Evolutionary conservation across 2,329 filamentous ascomycete species (phyloP).

Genomic region (Ploettnerulaceae sp.): DNA sequence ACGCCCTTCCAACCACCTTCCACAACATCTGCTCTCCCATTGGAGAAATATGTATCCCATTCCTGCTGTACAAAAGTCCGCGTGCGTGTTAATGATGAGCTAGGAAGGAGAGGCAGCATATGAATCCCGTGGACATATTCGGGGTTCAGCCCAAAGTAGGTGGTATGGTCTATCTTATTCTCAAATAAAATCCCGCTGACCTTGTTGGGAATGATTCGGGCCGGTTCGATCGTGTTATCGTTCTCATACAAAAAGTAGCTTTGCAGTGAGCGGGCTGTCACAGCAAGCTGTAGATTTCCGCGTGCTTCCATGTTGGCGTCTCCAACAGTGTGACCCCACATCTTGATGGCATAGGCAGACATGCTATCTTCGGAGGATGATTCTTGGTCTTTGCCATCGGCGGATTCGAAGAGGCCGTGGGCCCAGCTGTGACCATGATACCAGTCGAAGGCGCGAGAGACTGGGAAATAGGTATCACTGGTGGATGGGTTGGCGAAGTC

Average conservation of each 20-base stretch:
- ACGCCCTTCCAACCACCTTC: slow-evolving; percentile 81
- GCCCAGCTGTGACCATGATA: slow-evolving; percentile 95
- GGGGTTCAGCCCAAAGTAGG: slow-evolving; percentile 72
- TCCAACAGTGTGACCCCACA: slow-evolving; percentile 82
- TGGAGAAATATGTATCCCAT: slow-evolving; percentile 73
- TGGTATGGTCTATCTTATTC: slow-evolving; percentile 91
- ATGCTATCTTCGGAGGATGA: slow-evolving; percentile 87
- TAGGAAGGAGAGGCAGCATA: slow-evolving; percentile 31
- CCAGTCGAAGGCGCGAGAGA: slow-evolving; percentile 84
- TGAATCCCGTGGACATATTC: slow-evolving; percentile 61
- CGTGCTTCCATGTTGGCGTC: slow-evolving; percentile 70
- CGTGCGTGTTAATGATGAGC: slow-evolving; percentile 62
- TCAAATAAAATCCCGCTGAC: slow-evolving; percentile 73
- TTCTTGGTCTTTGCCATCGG: slow-evolving; percentile 79
- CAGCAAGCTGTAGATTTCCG: slow-evolving; percentile 77
- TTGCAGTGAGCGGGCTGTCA: slow-evolving; percentile 68
- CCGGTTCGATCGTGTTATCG: slow-evolving; percentile 67
- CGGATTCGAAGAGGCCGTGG: slow-evolving; percentile 65
- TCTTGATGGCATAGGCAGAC: slow-evolving; percentile 76
- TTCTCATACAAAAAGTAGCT: slow-evolving; percentile 77
- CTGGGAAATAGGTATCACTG: slow-evolving; percentile 71
- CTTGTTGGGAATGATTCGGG: slow-evolving; percentile 77
- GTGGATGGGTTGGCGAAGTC: slow-evolving; percentile 74
- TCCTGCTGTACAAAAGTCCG: slow-evolving; percentile 72
- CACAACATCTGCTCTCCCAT: slow-evolving; percentile 59